Evolutionary conservation across 2,329 filamentous ascomycete genomes (phyloP).

Genomic region (Dothideomycetes sp.): DNA sequence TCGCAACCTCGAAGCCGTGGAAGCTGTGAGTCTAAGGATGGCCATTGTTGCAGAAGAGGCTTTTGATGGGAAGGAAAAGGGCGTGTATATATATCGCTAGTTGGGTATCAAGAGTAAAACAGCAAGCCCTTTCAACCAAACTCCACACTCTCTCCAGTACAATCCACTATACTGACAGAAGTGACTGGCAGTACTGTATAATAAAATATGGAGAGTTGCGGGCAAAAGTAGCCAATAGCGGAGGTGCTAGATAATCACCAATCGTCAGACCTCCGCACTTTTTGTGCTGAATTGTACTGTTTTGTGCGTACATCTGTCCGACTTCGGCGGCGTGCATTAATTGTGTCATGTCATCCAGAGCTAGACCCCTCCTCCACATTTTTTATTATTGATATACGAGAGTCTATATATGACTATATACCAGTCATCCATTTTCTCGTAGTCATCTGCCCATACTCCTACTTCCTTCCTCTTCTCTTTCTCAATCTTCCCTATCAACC

Average conservation of each 20-base stretch:
- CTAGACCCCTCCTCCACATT: neutral
- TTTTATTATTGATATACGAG: neutral
- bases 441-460: neutral
- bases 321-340: neutral
- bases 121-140: no score
- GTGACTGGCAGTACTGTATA: no score
- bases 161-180: no score
- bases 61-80: no score
- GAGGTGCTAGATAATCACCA: no score
- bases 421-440: neutral
- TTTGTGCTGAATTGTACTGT: no score
- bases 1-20: conserved; percentile 4
- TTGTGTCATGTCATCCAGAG: no score
- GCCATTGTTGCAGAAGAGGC: conserved; percentile 3
- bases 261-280: no score
- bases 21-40: conserved; percentile 4
- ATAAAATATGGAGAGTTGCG: no score
- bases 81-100: no score
- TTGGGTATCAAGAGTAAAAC: neutral
- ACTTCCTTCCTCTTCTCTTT: neutral
- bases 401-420: neutral
- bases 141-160: no score
- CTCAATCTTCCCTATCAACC: neutral
- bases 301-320: neutral
- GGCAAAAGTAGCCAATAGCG: no score